Evolutionary conservation across 352 stramenopile species (phyloP), one percentile per base, ranked within the genome.

Genomic region (Phytopythium ostracodes): DNA sequence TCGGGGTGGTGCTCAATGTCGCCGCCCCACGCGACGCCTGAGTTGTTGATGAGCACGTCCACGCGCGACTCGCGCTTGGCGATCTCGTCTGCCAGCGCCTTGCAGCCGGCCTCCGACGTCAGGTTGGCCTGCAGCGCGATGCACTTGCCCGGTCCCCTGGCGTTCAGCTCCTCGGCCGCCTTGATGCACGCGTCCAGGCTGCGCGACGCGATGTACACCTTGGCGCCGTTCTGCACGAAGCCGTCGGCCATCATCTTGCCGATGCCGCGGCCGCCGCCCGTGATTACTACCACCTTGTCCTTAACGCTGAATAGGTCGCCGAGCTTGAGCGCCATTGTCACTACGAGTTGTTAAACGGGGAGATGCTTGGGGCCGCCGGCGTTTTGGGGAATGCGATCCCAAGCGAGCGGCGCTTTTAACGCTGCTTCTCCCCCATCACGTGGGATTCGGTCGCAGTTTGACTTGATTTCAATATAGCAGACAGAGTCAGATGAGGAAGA

Each of bases 11-110:
- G 60, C 35, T 79, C 63, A 11, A 76, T 66, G 49, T 75, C 65
- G 42, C 70, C 72, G 18, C 79, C 80, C 80, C 79, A 93, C 2
- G 56, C 54, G 8, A 81, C 67, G 20, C 78, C 78, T 81, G 89
- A 92, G 79, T 98, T 98, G 78, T 98, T 98, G 61, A 98, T 75
- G 17, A 98, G 73, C 47, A 98, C 86, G 62, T 98, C 78, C 31
- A 98, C 68, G 44, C 74, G 68, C 38, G 74, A 79, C 64, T 92
- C 77, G 73, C 47, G 75, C 60, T 87, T 65, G 68, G 89, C 87
- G 31, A 98, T 68, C 62, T 97, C 74, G 12, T 84, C 54, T 0
- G 87, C 89, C 10, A 77, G 64, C 22, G 59, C 62, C 29, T 72
- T 67, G 61, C 70, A 77, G 29, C 63, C 63, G 2, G 62, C 55